A percentile compares a stretch with the other conserved stretches of the same genome.
These are phyloP conservation scores for Yamadazyma ubonensis DNA, from an alignment of 805 yeast species.

Conservation along the genomic window DNA sequence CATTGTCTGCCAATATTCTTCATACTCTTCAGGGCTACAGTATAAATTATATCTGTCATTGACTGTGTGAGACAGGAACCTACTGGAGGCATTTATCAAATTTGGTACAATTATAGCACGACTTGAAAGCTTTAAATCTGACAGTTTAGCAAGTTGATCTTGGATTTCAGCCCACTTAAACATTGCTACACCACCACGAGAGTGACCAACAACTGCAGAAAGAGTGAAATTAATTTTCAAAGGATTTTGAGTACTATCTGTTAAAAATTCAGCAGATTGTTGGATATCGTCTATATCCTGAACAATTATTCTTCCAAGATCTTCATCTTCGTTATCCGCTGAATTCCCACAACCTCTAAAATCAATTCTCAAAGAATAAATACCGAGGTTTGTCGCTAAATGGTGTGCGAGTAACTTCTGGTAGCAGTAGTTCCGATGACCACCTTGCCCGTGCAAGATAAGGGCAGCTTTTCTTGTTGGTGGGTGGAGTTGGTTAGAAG, in stretches of 20 bases:
- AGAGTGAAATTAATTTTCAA: conserved; percentile 45
- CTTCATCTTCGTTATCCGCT: conserved; percentile 41
- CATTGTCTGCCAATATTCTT: conserved; percentile 17
- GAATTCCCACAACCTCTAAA: conserved; percentile 86
- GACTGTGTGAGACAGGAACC: conserved; percentile 57
- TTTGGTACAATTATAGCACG: conserved; percentile 53
- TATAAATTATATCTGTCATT: conserved; percentile 35
- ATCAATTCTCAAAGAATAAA: conserved; percentile 72
- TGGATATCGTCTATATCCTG: conserved; percentile 73
- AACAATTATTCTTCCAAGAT: conserved; percentile 53
- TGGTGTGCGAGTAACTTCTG: conserved; percentile 60
- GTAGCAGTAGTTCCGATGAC: conserved; percentile 79
- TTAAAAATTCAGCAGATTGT: conserved; percentile 29
- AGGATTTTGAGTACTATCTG: conserved; percentile 30
- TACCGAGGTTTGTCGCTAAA: conserved; percentile 58
- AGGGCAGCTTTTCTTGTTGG: conserved; percentile 54
- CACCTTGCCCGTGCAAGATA: conserved; percentile 80
- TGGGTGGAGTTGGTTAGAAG: conserved; percentile 28
- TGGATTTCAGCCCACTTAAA: conserved; percentile 64
- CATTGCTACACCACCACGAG: conserved; percentile 77
- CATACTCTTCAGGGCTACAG: conserved; percentile 20
- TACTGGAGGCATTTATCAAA: conserved; percentile 69
- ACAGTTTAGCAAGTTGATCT: conserved; percentile 28
- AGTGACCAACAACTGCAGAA: conserved; percentile 68
- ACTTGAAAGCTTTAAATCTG: conserved; percentile 20